phyloP scores from a whole-genome alignment of 2,329 filamentous ascomycete genomes.

The Apiospora sp. region DNA sequence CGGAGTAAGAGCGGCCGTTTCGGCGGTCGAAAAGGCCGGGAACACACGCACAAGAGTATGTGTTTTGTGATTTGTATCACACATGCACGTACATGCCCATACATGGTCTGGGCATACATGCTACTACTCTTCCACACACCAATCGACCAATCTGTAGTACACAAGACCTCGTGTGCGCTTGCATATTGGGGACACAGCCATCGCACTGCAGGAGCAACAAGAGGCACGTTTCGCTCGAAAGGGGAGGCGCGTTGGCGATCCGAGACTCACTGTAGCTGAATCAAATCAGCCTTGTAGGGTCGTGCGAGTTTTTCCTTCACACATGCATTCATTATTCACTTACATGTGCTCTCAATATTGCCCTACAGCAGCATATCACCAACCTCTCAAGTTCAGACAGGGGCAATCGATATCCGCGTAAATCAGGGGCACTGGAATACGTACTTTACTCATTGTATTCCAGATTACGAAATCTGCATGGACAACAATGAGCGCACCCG shows the following conservation, averaged over 20 bases:
- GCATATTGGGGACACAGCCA: conserved; percentile 13
- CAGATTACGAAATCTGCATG: background rate
- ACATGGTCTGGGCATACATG: background rate
- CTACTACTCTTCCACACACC: background rate
- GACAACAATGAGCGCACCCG: background rate
- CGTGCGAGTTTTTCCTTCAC: background rate
- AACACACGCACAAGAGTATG: background rate
- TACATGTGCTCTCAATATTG: background rate
- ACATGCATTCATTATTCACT: background rate
- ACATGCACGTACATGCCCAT: background rate
- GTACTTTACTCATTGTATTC: background rate
- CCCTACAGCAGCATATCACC: background rate
- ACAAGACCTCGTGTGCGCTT: conserved; percentile 8
- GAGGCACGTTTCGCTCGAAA: conserved; percentile 10
- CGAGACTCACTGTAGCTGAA: conserved; percentile 11
- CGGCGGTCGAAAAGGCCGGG: conserved; percentile 7
- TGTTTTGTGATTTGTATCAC: background rate
- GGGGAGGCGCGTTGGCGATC: background rate
- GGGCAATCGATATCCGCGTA: background rate
- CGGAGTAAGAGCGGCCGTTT: conserved; percentile 18
- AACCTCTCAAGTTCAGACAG: background rate
- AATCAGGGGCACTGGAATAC: background rate
- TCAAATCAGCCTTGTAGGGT: conserved; percentile 19
- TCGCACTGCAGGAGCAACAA: background rate
- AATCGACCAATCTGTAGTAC: background rate